Evolutionary conservation across 345 rosid species (phyloP), one percentile per base, ranked within the genome.

Genomic region (Erodium maritimum): DNA sequence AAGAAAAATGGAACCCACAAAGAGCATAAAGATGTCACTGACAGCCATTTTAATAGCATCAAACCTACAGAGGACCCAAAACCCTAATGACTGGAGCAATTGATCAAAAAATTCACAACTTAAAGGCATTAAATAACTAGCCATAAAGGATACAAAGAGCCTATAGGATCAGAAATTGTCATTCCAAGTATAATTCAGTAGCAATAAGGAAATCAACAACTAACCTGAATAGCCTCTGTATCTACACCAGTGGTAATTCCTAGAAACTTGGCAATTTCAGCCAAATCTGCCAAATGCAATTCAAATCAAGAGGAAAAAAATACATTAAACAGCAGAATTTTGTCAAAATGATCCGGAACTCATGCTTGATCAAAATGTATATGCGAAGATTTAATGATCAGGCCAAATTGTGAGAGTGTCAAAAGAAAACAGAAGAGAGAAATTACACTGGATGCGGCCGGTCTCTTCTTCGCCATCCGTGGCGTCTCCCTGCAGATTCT

Each of bases 391-490:
- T 14, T 19, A 24, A 18, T 9, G 19, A 23, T 23, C 52, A 23
- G 23, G 4, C 5, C 23, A 54, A 20, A 23, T 23, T 54, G 17
- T 25, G 34, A 61, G 9, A 37, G 22, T 2, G n/a, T 5, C 12
- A 55, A 16, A 18, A 2, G 11, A 50, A 22, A 11, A 6, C 1
- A 16, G 6, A 16, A 18, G 29, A 52, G 19, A 23, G 19, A 52
- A 56, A 80, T 29, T 56, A 78, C 97, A 83, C 63, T 89, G 97
- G 59, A 93, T 87, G 52, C 95, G 95, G 72, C 84, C 85, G 54
- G 95, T 88, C 85, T 91, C 96, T 73, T 91, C 98, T 55, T 84
- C 98, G 21, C 91, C 86, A 80, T 81, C 94, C 70, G 75, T 85
- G 42, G 85, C 88, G 69, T 86, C 95, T 10, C 88, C 90, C 25